Evolutionary conservation across 1,284 basidiomycete genomes (phyloP), one percentile per base, ranked within the genome.

Genomic region (Melampsora larici-populina): DNA sequence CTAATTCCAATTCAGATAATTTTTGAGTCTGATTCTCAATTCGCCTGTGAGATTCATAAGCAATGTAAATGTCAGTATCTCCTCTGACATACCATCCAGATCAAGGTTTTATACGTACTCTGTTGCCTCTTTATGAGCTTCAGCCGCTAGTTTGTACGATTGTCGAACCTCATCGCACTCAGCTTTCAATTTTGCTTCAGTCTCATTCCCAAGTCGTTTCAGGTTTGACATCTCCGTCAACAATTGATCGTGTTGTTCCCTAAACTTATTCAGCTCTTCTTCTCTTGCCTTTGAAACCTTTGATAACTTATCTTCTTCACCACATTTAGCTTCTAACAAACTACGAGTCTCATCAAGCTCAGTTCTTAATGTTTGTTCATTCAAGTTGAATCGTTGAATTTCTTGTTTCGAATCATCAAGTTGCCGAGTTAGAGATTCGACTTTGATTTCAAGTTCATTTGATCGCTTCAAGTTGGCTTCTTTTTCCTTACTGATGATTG

Each of bases 221-320:
- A 82, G 21, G 80, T 81, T 78, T 81, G 81, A 71, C 78, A 82
- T 77, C 80, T 83, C 70, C 76, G 82, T 83, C 62, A 79, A 81
- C 72, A 83, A 81, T 71, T 82, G 81, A 48, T 84, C 82, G 48
- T 89, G 88, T 82, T 94, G 90, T 13, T 84, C 84, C n/a, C 95
- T 90, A 13, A 97, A 86, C 36, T 89, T 87, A 0, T 85, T 84
- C 24, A 97, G 88, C 83, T 98, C 95, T 63, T 89, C 88, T 80
- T 96, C 94, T 82, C 91, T 92, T 85, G 91, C 92, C 83, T 90
- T 91, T 84, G 94, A 92, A 1, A 89, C 91, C 83, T 97, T 92
- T 68, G 88, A 88, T 31, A 92, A 89, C 77, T 91, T 90, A 46
- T 89, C 90, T 82, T 94, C 94, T 82, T 97, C 94, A 26, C 89